Percentiles rank a stretch among this genome's conserved stretches.
Evolutionary conservation across 257 asterid genomes (phyloP).

Genomic region (Paulownia fortunei): DNA sequence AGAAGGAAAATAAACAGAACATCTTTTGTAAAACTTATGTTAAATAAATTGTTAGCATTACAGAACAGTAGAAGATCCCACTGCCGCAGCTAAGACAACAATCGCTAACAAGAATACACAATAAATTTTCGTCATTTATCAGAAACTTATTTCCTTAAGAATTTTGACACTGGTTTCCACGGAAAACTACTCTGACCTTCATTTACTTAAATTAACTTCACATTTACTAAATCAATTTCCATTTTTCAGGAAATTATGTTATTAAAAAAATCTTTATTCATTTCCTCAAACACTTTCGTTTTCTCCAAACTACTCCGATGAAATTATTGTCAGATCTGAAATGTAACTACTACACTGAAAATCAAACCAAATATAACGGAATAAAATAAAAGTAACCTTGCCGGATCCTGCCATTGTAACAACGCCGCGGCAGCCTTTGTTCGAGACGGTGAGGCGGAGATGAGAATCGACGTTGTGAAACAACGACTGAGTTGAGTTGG

Average conservation of each 20-base stretch:
- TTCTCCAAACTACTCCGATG: background rate
- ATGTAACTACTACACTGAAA: background rate
- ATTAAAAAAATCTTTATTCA: background rate
- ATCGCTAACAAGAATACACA: background rate
- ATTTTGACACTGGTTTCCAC: background rate
- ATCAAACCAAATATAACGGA: background rate
- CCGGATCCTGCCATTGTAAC: slow-evolving; percentile 79
- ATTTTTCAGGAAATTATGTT: background rate
- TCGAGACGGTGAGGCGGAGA: slow-evolving; percentile 42
- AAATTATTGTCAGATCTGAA: slow-evolving; percentile 28
- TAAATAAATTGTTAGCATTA: too few species aligned
- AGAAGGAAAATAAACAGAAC: background rate
- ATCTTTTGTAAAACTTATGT: too few species aligned
- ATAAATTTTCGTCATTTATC: background rate
- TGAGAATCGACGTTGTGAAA: slow-evolving; percentile 49
- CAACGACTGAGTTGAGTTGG: slow-evolving; percentile 48
- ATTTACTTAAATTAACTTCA: background rate
- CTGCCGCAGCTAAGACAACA: background rate
- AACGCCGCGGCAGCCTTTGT: slow-evolving; percentile 50
- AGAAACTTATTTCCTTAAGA: background rate
- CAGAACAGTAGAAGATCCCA: background rate
- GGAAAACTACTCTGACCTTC: background rate
- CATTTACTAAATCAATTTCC: too few species aligned
- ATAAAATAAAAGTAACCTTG: slow-evolving; percentile 45
- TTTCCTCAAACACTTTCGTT: background rate